Evolutionary conservation across 1,139 yeast species (phyloP).

Genomic region (Cylindricascospora bacillispora): DNA sequence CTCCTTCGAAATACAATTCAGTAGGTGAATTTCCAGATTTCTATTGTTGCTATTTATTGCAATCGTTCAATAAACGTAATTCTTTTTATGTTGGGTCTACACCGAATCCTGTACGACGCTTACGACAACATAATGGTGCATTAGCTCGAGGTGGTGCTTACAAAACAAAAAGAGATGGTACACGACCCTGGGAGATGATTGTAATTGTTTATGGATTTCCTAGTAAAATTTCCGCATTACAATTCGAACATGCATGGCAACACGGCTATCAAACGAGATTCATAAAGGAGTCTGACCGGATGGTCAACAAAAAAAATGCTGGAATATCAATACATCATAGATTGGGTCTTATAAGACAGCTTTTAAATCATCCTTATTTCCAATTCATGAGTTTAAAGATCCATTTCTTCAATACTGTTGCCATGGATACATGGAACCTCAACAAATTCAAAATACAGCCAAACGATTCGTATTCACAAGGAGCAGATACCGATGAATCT

Average conservation of each 20-base stretch:
- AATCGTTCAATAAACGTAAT: constrained; percentile 40
- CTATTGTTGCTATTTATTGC: constrained; percentile 57
- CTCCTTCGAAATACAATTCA: constrained; percentile 1
- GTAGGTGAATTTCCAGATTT: constrained; percentile 19
- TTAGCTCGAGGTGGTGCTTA: constrained; percentile 55
- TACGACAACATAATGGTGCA: constrained; percentile 70
- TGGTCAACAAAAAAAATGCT: constrained; percentile 25
- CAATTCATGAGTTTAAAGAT: constrained; percentile 31
- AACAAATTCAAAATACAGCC: constrained; percentile 13
- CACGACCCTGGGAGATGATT: constrained; percentile 65
- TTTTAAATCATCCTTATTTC: constrained; percentile 35
- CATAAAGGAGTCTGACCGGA: constrained; percentile 27
- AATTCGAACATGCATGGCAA: constrained; percentile 67
- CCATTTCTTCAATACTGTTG: constrained; percentile 28
- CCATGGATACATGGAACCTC: constrained; percentile 22
- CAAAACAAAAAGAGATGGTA: constrained; percentile 41
- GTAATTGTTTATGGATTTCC: constrained; percentile 59
- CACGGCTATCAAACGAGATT: constrained; percentile 57
- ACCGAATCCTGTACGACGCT: constrained; percentile 54
- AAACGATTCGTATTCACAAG: no score
- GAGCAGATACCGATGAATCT: constrained; percentile 2
- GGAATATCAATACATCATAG: constrained; percentile 35
- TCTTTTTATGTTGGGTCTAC: constrained; percentile 69
- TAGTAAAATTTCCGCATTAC: constrained; percentile 55
- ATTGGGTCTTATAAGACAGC: constrained; percentile 38